Evolutionary conservation across 192 early-diverging fungal genomes (phyloP), one percentile per base, ranked within the genome.

Genomic region (Lunasporangiospora selenospora): DNA sequence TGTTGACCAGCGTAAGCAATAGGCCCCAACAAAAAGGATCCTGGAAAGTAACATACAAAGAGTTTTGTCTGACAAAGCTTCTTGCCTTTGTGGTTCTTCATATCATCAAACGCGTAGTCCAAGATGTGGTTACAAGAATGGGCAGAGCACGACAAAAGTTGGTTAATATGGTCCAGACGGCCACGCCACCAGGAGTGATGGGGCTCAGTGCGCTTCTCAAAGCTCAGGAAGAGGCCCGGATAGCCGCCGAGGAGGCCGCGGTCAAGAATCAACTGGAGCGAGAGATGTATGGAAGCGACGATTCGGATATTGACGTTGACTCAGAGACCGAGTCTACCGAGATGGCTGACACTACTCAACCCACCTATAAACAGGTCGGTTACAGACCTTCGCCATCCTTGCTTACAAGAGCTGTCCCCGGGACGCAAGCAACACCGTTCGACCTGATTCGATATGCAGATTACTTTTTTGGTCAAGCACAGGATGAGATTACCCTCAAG

Each of bases 401-500:
- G 32, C 24, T 71, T 7, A 37, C 47, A 2, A 36, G 48, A 4
- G 2, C 34, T 24, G 62, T 71, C 47, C 51, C 67, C 2, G 67
- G 67, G 9, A 71, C 67, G 1, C 33, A 43, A 10, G 58, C 67
- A 0, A 71, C 58, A 3, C 67, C 67, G 0, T 6, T 71, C 12
- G 58, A 41, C 29, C 61, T 71, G 53, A 48, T 19, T 7, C 10
- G 21, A 0, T 71, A 71, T 43, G 39, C 47, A 4, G 43, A 71
- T 21, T 53, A 62, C 43, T 58, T 71, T 0, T 57, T 57, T 32
- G 59, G 52, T 15, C 67, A 71, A 40, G 41, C 47, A 6, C 2
- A 62, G 27, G 67, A 71, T 27, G 67, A 71, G 41, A 62, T 71
- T 11, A 53, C 49, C 39, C 39, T 71, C 13, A 71, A 71, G 24